Base-by-base conservation (phyloP, 495 filamentous ascomycete species). In the Entonaema liquescens region DNA sequence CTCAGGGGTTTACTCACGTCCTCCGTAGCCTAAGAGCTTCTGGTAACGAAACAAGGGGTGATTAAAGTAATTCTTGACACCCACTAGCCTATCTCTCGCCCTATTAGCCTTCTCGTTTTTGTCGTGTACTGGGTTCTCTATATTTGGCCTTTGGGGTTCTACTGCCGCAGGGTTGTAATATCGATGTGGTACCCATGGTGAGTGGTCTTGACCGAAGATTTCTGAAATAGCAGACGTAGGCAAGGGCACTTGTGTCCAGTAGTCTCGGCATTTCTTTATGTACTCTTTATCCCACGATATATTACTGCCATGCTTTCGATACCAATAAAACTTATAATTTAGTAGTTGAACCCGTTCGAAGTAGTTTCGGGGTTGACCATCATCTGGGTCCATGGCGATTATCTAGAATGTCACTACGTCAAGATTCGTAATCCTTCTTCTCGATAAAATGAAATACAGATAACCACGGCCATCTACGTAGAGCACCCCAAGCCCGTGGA, bases 11-110 rank as follows among this genome's bases (percentile, higher is more conserved):
- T 15, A 66, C 68, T 62, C 63, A 71, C 68, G 2, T 2, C 68
- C 68, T 57, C 68, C 68, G 28, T 29, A 57, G 7, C 62, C 62
- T 26, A 71, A 29, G 11, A 23, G 2, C 40, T 71, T 71, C 29
- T 65, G 35, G 21, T 38, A 71, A 7, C 8, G n/a, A 1, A 70
- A 65, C 0, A 15, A 0, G 4, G 5, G 3, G 7, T 8, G 2
- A n/a, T 21, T 7, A 26, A 70, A 70, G 35, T 54, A 59, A 0
- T 44, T 0, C 11, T n/a, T 53, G 12, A 28, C 60, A 1, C 35
- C 6, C 3, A 0, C 0, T 9, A 44, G n/a, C 15, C 13, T 15
- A 11, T 19, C 17, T 28, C n/a, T 29, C 3, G 21, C 53, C 19
- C 7, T 49, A 6, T 29, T 53, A 28, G 25, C 15, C 8, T 3